phyloP scores from a whole-genome alignment of 1,284 basidiomycete genomes.

The Vanrija sp. region DNA sequence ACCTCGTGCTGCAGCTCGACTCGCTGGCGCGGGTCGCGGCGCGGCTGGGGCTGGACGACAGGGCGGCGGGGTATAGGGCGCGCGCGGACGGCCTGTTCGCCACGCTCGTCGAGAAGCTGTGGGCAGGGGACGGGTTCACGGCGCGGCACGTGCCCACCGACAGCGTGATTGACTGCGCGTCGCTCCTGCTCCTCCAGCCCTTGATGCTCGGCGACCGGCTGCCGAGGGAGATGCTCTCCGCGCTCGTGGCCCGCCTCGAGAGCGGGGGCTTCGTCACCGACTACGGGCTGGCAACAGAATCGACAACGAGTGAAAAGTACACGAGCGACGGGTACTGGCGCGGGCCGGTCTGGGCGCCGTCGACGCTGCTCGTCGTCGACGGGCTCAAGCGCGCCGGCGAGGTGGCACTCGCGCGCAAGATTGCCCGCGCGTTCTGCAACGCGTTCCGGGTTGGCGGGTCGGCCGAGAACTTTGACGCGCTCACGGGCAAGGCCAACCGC shows the following conservation, averaged over 20 bases:
- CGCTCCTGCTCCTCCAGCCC: neutral
- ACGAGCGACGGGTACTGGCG: constrained; percentile 4
- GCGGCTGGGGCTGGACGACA: neutral
- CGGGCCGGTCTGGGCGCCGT: constrained; percentile 7
- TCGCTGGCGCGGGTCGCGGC: neutral
- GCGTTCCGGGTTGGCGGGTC: constrained; percentile 1
- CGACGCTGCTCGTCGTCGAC: constrained; percentile 1
- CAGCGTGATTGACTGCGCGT: neutral
- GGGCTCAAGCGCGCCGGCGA: neutral
- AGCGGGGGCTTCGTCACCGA: neutral
- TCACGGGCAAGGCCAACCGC: constrained; percentile 3
- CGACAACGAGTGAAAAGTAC: constrained; percentile 1
- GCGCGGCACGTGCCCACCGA: neutral
- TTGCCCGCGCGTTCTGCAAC: neutral
- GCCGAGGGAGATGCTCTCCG: too few species aligned
- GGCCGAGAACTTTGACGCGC: constrained; percentile 5
- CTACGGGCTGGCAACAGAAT: constrained; percentile 3
- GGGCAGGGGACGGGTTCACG: constrained; percentile 5
- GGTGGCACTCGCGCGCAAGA: neutral
- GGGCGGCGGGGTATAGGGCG: neutral
- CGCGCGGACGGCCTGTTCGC: neutral
- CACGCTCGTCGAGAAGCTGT: neutral
- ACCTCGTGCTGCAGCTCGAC: constrained; percentile 2
- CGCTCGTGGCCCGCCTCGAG: constrained; percentile 1
- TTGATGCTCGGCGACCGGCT: too few species aligned